phyloP scores from a whole-genome alignment of 163 green algal species.

The Scenedesmus sp. region DNA sequence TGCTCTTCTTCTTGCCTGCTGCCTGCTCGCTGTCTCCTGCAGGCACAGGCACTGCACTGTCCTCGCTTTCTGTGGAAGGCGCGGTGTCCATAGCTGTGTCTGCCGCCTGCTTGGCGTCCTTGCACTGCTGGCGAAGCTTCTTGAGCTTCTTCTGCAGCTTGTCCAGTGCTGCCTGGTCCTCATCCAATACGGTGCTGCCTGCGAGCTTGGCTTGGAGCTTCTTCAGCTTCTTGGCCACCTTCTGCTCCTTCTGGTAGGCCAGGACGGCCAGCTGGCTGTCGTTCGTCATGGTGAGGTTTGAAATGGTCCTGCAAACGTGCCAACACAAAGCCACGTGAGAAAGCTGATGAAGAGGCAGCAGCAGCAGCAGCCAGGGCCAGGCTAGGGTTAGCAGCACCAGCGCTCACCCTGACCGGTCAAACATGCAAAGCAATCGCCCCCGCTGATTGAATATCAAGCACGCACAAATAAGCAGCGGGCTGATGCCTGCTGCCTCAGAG shows the following conservation, averaged over 20 bases:
- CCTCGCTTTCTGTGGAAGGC: slow-evolving; percentile 41
- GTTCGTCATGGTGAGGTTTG: slow-evolving; percentile 35
- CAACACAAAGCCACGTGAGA: neutral
- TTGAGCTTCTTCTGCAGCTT: slow-evolving; percentile 44
- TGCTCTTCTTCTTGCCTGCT: slow-evolving; percentile 46
- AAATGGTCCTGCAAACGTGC: neutral
- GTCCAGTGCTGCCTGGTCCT: slow-evolving; percentile 21
- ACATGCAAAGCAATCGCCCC: neutral
- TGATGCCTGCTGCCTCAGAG: neutral
- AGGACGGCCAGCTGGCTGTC: slow-evolving; percentile 5
- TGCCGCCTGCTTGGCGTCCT: slow-evolving; percentile 38
- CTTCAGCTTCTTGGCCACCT: slow-evolving; percentile 46
- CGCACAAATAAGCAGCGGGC: neutral
- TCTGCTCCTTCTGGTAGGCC: slow-evolving; percentile 36
- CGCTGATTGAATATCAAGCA: neutral
- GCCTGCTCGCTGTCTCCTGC: slow-evolving; percentile 13
- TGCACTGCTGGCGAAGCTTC: slow-evolving; percentile 44
- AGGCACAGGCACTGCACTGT: slow-evolving; percentile 24
- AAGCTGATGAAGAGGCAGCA: neutral
- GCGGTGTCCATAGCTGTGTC: neutral
- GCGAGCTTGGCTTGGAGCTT: slow-evolving; percentile 47
- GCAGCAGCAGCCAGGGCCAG: neutral
- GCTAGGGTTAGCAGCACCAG: neutral
- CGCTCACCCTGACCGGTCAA: neutral
- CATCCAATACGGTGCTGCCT: slow-evolving; percentile 18